Percentiles rank a stretch among this genome's conserved stretches.
Conservation (phyloP, 108 stramenopile genomes). For the Aureococcus anophagefferens region DNA sequence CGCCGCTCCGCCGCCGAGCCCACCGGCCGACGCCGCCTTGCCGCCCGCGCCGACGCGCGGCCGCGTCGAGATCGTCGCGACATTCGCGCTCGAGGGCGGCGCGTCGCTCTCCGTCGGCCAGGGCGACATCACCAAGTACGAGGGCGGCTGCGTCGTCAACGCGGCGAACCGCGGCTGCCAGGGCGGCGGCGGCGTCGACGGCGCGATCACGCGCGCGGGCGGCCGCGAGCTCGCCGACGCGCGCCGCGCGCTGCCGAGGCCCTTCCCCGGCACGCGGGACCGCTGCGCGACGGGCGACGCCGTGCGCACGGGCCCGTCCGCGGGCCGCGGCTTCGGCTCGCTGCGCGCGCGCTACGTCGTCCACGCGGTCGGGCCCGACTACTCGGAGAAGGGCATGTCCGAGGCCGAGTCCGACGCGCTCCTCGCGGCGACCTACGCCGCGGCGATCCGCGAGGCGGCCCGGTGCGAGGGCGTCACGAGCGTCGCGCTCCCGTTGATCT, state of each 20-base stretch:
- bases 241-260: constrained; percentile 37
- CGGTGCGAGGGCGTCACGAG: too few relatives aligned
- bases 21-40: too few relatives aligned
- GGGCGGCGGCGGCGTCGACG: constrained; percentile 77
- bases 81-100: too few relatives aligned
- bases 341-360: constrained; percentile 50
- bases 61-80: too few relatives aligned
- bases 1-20: too few relatives aligned
- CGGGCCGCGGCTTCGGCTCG: constrained; percentile 27
- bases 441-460: too few relatives aligned
- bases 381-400: constrained; percentile 6
- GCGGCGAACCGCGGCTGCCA: constrained; percentile 67
- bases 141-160: constrained; percentile 60
- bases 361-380: constrained; percentile 75
- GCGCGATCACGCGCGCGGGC: constrained; percentile 65
- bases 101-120: too few relatives aligned
- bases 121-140: too few relatives aligned
- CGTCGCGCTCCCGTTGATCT: too few relatives aligned
- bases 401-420: too few relatives aligned
- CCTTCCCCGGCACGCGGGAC: not conserved
- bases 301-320: constrained; percentile 51
- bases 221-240: constrained; percentile 46
- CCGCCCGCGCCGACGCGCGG: too few relatives aligned
- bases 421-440: too few relatives aligned
- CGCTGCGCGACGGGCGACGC: constrained; percentile 60